A percentile compares a stretch with the other conserved stretches of the same genome.
These are phyloP conservation scores for Colletotrichum sp. DNA, from an alignment of 2,329 filamentous ascomycete genomes.

Conservation along the genomic window DNA sequence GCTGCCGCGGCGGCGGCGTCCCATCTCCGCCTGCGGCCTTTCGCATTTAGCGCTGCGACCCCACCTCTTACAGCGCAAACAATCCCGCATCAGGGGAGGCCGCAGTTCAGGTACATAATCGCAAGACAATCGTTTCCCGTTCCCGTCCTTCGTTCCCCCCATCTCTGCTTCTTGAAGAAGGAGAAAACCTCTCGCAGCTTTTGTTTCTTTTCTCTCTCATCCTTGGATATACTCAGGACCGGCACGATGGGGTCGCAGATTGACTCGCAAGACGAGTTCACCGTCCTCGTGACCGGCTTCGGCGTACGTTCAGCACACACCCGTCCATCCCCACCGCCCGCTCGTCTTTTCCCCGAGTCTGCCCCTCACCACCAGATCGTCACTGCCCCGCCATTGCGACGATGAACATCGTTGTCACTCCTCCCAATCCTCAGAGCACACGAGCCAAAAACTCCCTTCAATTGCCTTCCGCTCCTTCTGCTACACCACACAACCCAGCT, in stretches of 20 bases:
- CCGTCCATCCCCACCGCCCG: neutral
- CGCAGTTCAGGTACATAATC: neutral
- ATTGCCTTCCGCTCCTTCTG: neutral
- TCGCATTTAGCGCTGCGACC: neutral
- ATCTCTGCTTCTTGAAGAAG: neutral
- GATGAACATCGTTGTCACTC: neutral
- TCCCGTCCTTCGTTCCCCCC: neutral
- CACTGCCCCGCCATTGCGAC: conserved; percentile 4
- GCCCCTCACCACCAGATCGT: neutral
- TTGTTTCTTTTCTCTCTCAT: neutral
- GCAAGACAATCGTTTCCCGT: neutral
- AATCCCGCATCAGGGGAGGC: neutral
- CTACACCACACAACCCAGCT: conserved; percentile 11
- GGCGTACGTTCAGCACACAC: conserved; percentile 47
- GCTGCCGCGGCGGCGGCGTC: neutral
- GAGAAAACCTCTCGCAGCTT: neutral
- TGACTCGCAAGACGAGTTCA: conserved; percentile 53
- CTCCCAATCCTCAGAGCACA: neutral
- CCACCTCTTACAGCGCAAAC: neutral
- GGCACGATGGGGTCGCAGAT: conserved; percentile 39
- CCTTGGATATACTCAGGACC: neutral
- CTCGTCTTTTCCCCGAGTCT: neutral
- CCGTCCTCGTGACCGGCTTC: conserved; percentile 67
- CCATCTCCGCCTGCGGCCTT: neutral
- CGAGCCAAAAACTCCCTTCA: neutral